A percentile compares a stretch with the other conserved stretches of the same genome.
These are phyloP conservation scores for Diutina mesorugosa DNA, from an alignment of 1,139 yeast genomes.

Conservation along the genomic window DNA sequence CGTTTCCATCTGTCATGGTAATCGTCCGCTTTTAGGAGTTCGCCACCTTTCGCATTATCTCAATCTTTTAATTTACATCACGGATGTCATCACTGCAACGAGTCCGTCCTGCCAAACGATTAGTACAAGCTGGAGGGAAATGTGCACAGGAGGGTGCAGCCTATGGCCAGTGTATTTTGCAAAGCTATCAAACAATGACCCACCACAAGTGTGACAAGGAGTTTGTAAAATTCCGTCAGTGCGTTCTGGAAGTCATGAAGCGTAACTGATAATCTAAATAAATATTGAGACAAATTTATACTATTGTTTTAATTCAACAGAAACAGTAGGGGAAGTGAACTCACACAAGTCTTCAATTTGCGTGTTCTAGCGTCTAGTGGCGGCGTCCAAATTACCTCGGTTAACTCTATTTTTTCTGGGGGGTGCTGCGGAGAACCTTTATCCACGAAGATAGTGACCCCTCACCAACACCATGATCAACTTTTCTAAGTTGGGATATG, in stretches of 20 bases:
- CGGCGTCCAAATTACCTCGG: neutral
- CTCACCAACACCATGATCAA: neutral
- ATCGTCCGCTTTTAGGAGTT: no score
- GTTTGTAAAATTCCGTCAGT: conserved; percentile 40
- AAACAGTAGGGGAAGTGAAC: neutral
- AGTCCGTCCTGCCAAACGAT: conserved; percentile 24
- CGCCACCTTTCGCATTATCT: neutral
- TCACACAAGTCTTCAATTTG: neutral
- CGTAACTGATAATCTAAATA: neutral
- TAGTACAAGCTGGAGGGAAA: conserved; percentile 21
- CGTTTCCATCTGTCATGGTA: neutral
- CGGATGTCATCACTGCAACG: neutral
- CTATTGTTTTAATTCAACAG: no score
- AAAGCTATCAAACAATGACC: conserved; percentile 38
- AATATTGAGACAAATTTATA: no score
- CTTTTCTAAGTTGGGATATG: conserved; percentile 1
- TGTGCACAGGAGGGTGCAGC: conserved; percentile 31
- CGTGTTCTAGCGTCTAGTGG: neutral
- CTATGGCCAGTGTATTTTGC: conserved; percentile 54
- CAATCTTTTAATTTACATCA: neutral
- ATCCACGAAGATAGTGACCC: neutral
- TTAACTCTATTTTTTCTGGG: neutral
- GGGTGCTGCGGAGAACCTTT: neutral
- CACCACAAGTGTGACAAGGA: conserved; percentile 47
- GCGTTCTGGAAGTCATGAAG: conserved; percentile 25